Conservation (phyloP, 306 rosid genomes). For the Gillenia trifoliata region DNA sequence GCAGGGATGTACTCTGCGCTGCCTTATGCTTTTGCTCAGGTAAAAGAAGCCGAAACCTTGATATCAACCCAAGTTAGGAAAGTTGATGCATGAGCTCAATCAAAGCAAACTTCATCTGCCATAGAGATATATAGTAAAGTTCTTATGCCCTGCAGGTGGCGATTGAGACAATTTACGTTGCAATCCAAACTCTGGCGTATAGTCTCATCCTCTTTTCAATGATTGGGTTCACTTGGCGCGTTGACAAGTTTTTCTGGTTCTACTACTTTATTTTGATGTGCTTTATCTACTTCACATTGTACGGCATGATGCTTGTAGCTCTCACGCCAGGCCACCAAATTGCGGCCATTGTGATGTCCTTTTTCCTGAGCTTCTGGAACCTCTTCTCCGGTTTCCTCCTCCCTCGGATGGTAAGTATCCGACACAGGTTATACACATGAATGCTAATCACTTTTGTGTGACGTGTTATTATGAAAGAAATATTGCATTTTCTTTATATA, state of each 20-base stretch:
- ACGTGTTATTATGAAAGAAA: background rate
- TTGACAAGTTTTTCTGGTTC: conserved; percentile 51
- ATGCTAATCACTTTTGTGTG: background rate
- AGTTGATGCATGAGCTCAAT: background rate
- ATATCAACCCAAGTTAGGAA: background rate
- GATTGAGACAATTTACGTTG: conserved; percentile 46
- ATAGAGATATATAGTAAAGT: background rate
- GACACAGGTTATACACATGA: background rate
- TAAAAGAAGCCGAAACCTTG: conserved; percentile 18
- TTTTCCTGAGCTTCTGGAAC: conserved; percentile 55
- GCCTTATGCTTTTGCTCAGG: conserved; percentile 51
- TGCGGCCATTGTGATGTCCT: conserved; percentile 49
- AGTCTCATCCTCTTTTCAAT: conserved; percentile 47
- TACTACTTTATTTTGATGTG: conserved; percentile 50
- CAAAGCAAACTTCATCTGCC: background rate
- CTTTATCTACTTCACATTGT: conserved; percentile 52
- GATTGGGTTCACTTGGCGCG: conserved; percentile 52
- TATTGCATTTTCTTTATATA: too few relatives aligned
- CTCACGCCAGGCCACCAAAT: conserved; percentile 52
- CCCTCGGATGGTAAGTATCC: conserved; percentile 37
- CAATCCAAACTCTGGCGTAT: conserved; percentile 37
- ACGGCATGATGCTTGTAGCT: conserved; percentile 61
- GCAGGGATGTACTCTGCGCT: conserved; percentile 25
- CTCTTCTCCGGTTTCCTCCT: conserved; percentile 52
- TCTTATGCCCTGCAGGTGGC: conserved; percentile 37